A percentile compares a stretch with the other conserved stretches of the same genome.
phyloP scores from a whole-genome alignment of 768 basidiomycete genomes.

The Postia placenta region DNA sequence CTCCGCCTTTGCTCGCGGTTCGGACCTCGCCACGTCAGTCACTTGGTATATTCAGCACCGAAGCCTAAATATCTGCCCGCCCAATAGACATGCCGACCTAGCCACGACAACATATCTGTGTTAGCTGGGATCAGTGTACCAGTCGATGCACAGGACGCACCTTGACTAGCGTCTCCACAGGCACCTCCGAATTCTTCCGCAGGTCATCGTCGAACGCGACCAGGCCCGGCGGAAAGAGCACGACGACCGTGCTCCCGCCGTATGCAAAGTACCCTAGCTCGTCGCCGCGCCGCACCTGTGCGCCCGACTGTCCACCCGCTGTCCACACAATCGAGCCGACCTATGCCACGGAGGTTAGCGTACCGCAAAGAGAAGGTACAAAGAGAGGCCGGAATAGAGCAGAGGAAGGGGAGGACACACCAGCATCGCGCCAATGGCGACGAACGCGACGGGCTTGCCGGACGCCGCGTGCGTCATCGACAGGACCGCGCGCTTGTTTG shows the following conservation, averaged over 20 bases:
- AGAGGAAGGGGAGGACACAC: slow-evolving; percentile 23
- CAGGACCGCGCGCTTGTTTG: slow-evolving; percentile 53
- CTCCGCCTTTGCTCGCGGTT: too few relatives aligned
- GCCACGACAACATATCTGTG: not conserved
- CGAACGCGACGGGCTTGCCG: slow-evolving; percentile 51
- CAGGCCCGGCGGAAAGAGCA: slow-evolving; percentile 48
- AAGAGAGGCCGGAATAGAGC: not conserved
- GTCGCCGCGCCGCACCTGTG: slow-evolving; percentile 54
- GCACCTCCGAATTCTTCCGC: slow-evolving; percentile 40
- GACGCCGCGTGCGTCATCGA: slow-evolving; percentile 42
- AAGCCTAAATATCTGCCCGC: not conserved
- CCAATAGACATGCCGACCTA: not conserved
- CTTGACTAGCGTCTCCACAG: slow-evolving; percentile 66
- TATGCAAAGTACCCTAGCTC: slow-evolving; percentile 67
- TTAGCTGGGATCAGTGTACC: not conserved
- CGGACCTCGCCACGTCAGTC: too few relatives aligned
- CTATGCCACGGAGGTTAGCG: slow-evolving; percentile 4
- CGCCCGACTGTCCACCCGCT: slow-evolving; percentile 38
- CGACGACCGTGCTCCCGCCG: slow-evolving; percentile 70
- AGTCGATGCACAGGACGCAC: slow-evolving; percentile 26
- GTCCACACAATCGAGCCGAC: slow-evolving; percentile 71
- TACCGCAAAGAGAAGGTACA: not conserved
- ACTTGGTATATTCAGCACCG: too few relatives aligned
- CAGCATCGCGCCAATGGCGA: slow-evolving; percentile 77
- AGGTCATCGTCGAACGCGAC: slow-evolving; percentile 62